These are phyloP conservation scores for Hypoxylon sp. DNA, from an alignment of 2,329 filamentous ascomycete genomes.

Conservation along the genomic window DNA sequence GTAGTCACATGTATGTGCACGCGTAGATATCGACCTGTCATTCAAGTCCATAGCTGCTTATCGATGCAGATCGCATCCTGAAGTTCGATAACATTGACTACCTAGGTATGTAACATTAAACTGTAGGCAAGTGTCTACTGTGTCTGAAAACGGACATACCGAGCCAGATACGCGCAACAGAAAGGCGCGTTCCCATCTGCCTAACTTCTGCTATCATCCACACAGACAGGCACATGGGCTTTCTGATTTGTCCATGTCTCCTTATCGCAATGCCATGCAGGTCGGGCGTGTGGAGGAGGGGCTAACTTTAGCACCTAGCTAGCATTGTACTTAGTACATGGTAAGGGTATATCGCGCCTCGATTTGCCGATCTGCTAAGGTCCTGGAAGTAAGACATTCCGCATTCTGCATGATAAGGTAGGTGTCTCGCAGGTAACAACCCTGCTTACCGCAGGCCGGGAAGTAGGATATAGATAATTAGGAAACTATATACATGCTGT, in stretches of 20 bases:
- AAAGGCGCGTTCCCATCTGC: slow-evolving; percentile 10
- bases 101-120: slow-evolving; percentile 4
- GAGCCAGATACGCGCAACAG: slow-evolving; percentile 15
- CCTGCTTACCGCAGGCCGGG: slow-evolving; percentile 3
- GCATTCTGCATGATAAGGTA: slow-evolving; percentile 30
- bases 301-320: slow-evolving; percentile 5
- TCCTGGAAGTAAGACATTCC: slow-evolving; percentile 26
- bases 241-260: slow-evolving; percentile 40
- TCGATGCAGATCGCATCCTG: not conserved
- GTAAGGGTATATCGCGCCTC: slow-evolving; percentile 31
- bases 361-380: slow-evolving; percentile 39
- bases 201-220: slow-evolving; percentile 18
- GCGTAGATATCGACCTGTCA: not conserved
- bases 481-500: too few relatives aligned
- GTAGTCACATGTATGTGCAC: too few relatives aligned
- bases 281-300: slow-evolving; percentile 28
- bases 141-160: slow-evolving; percentile 33
- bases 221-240: slow-evolving; percentile 40
- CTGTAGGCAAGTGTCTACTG: slow-evolving; percentile 4
- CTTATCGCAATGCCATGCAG: slow-evolving; percentile 41
- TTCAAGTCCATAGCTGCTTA: not conserved
- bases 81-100: not conserved
- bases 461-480: slow-evolving; percentile 17
- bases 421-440: slow-evolving; percentile 14
- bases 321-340: not conserved